Evolutionary conservation across 768 basidiomycete species (phyloP).

Genomic region (Pholiota microspora): DNA sequence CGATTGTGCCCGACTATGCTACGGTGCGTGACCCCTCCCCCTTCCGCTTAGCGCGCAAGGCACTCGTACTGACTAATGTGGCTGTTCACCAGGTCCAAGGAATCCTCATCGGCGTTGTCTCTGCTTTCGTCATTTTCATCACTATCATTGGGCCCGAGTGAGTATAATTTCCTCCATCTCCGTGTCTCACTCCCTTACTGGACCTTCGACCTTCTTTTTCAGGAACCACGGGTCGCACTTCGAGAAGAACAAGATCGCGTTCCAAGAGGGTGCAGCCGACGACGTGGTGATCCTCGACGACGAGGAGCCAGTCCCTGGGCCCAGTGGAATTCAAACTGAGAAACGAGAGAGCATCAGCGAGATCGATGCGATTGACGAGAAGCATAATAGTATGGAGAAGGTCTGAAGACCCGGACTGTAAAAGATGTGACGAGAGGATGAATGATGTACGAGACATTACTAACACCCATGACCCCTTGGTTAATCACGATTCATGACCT

Average conservation of each 20-base stretch:
- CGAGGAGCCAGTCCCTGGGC: not conserved
- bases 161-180: slow-evolving; percentile 23
- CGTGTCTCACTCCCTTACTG: not conserved
- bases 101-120: slow-evolving; percentile 82
- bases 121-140: slow-evolving; percentile 73
- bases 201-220: not conserved
- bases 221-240: slow-evolving; percentile 80
- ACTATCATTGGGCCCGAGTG: slow-evolving; percentile 77
- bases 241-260: slow-evolving; percentile 77
- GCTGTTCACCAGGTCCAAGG: slow-evolving; percentile 57
- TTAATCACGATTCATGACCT: not conserved
- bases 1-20: slow-evolving; percentile 62
- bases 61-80: slow-evolving; percentile 7
- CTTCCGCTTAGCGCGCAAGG: slow-evolving; percentile 8
- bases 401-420: not conserved
- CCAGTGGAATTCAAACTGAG: not conserved
- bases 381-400: slow-evolving; percentile 4
- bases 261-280: slow-evolving; percentile 68
- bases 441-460: not conserved
- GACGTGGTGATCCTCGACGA: slow-evolving; percentile 31
- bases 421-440: not conserved
- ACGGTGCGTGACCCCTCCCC: slow-evolving; percentile 26
- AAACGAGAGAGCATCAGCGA: slow-evolving; percentile 1
- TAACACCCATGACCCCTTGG: not conserved
- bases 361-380: slow-evolving; percentile 3